phyloP scores from a whole-genome alignment of 768 basidiomycete species.

The Suillus discolor region DNA sequence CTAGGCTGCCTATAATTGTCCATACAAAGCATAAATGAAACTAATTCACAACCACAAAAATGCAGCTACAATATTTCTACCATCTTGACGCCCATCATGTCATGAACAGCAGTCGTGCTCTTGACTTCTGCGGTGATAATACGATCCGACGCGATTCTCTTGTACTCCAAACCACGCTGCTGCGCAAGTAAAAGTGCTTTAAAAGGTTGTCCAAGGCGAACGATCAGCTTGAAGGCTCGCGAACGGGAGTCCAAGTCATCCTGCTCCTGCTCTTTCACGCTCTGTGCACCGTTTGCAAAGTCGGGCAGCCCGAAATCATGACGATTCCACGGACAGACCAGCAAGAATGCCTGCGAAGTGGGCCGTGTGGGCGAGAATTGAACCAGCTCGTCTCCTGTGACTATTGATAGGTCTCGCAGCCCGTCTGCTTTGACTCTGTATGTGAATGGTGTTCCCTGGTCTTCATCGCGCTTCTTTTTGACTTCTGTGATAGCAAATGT shows the following conservation, averaged over 20 bases:
- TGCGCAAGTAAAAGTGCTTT: neutral
- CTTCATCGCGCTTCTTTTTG: neutral
- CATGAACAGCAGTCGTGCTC: neutral
- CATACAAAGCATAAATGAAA: too few relatives aligned
- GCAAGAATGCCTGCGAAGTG: neutral
- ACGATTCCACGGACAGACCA: neutral
- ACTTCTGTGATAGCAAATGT: neutral
- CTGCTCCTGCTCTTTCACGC: neutral
- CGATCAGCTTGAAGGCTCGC: neutral
- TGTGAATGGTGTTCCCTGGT: neutral
- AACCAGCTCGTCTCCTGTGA: neutral
- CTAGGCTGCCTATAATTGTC: too few relatives aligned
- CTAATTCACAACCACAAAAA: too few relatives aligned
- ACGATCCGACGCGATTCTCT: neutral
- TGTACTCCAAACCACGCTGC: neutral
- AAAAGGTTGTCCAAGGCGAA: neutral
- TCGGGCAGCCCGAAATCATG: constrained; percentile 1
- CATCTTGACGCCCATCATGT: neutral
- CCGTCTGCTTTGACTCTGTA: neutral
- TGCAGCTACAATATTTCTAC: neutral
- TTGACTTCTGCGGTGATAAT: neutral
- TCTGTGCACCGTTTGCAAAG: neutral
- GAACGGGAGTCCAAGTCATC: neutral
- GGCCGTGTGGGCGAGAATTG: neutral
- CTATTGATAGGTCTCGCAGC: neutral